phyloP scores from a whole-genome alignment of 108 stramenopile genomes.

The Cyclotella sp. region DNA sequence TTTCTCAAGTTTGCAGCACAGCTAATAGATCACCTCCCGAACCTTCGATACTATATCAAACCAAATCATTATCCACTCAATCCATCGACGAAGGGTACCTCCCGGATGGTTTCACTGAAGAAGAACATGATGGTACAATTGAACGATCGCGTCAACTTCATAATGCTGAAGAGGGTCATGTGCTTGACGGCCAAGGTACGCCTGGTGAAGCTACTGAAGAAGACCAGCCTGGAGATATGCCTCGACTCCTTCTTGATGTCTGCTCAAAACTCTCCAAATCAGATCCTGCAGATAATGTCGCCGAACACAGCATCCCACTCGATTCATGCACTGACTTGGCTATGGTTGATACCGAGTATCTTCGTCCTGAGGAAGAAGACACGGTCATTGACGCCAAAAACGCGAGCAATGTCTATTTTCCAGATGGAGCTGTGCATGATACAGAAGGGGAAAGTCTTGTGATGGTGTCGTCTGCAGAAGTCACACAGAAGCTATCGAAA shows the following conservation, averaged over 20 bases:
- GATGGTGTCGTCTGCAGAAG: neutral
- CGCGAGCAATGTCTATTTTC: neutral
- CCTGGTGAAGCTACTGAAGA: conserved; percentile 34
- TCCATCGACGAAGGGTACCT: conserved; percentile 36
- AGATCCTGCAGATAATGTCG: conserved; percentile 7
- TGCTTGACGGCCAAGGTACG: conserved; percentile 43
- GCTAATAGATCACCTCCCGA: neutral
- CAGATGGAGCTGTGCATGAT: neutral
- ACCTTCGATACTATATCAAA: neutral
- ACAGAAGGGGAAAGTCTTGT: conserved; percentile 7
- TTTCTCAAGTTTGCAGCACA: neutral
- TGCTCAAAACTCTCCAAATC: conserved; percentile 4
- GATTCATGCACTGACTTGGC: no score
- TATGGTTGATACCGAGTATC: conserved; percentile 25
- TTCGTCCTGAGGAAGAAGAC: conserved; percentile 25
- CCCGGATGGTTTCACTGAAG: conserved; percentile 25
- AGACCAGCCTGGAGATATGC: conserved; percentile 10
- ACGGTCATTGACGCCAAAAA: neutral
- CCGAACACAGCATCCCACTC: conserved; percentile 9
- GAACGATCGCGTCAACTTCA: neutral
- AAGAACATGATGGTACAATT: conserved; percentile 8
- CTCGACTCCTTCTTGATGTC: neutral
- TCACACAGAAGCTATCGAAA: neutral
- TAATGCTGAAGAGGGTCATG: conserved; percentile 28
- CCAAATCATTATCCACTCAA: conserved; percentile 14